These are phyloP conservation scores for Hericium alpestre DNA, from an alignment of 768 basidiomycete species.

Conservation along the genomic window DNA sequence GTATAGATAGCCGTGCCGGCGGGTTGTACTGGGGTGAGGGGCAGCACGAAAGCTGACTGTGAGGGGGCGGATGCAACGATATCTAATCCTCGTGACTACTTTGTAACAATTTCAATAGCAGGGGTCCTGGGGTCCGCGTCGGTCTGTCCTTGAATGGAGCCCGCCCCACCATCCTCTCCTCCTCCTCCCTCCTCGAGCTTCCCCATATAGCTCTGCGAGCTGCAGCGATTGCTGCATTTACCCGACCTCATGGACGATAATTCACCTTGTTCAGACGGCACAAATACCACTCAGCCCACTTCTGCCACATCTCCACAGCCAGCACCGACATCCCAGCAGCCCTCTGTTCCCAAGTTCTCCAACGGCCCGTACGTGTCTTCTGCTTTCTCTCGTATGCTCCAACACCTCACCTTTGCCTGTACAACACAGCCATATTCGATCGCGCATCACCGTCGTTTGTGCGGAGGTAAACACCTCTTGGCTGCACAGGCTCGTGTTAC, in stretches of 20 bases:
- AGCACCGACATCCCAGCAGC: slow-evolving; percentile 1
- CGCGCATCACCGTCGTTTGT: slow-evolving; percentile 71
- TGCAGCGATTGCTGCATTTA: no score
- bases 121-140: background rate
- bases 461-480: slow-evolving; percentile 47
- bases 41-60: no score
- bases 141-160: background rate
- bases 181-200: background rate
- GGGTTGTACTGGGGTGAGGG: no score
- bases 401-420: background rate
- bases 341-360: slow-evolving; percentile 17
- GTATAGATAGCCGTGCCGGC: no score
- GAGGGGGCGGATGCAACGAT: background rate
- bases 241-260: slow-evolving; percentile 2
- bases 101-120: background rate
- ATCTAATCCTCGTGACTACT: background rate
- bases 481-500: background rate
- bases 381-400: background rate
- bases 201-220: background rate
- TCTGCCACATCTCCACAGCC: background rate
- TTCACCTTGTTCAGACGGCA: background rate
- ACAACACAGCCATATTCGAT: slow-evolving; percentile 49
- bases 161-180: background rate
- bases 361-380: slow-evolving; percentile 19
- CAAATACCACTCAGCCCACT: background rate